phyloP scores from a whole-genome alignment of 2,329 filamentous ascomycete species.

The Fusarium abutilonis region DNA sequence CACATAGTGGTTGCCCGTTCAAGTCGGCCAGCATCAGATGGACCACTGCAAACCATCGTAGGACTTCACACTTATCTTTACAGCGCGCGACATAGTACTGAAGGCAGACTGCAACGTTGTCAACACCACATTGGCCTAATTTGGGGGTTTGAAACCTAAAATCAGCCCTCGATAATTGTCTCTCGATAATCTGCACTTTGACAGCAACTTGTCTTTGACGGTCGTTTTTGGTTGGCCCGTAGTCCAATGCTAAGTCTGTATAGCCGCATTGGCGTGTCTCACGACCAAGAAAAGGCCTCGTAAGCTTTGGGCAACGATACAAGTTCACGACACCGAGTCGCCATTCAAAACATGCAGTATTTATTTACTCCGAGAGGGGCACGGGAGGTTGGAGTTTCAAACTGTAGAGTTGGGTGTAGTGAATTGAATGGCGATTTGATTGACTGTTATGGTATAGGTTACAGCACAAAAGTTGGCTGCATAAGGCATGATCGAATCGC shows the following conservation, averaged over 20 bases:
- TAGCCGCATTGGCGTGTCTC: slow-evolving; percentile 31
- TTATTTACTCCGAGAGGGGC: neutral
- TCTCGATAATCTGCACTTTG: slow-evolving; percentile 18
- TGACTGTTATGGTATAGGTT: slow-evolving; percentile 12
- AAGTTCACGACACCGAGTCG: neutral
- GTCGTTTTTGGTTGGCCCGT: slow-evolving; percentile 2
- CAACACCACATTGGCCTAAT: slow-evolving; percentile 11
- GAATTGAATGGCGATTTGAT: slow-evolving; percentile 19
- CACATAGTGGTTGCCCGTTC: neutral
- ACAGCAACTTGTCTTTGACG: slow-evolving; percentile 18
- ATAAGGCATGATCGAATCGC: neutral
- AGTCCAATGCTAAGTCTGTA: slow-evolving; percentile 8
- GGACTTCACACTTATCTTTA: neutral
- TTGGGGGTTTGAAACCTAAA: slow-evolving; percentile 8
- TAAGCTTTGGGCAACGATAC: slow-evolving; percentile 9
- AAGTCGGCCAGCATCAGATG: neutral
- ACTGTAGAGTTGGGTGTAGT: slow-evolving; percentile 26
- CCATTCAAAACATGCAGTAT: neutral
- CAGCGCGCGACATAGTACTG: neutral
- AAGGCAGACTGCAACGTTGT: slow-evolving; percentile 3
- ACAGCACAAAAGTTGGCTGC: slow-evolving; percentile 16
- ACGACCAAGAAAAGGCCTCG: slow-evolving; percentile 18
- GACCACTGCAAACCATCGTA: neutral
- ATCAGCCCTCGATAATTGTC: slow-evolving; percentile 6
- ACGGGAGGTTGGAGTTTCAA: slow-evolving; percentile 29